Base-by-base conservation (phyloP, 768 basidiomycete genomes). In the Melanogaster broomeanus region DNA sequence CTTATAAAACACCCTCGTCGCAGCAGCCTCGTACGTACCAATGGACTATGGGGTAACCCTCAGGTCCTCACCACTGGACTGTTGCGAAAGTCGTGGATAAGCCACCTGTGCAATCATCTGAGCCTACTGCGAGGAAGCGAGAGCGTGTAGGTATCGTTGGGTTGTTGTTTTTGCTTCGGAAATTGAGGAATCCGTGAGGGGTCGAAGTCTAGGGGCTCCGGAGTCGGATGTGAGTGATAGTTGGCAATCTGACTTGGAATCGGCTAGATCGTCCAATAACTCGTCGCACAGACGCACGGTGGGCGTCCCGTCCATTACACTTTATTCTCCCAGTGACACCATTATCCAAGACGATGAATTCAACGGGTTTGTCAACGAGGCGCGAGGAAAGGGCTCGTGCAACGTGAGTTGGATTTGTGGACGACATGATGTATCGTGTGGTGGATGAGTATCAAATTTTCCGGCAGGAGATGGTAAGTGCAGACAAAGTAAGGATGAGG, bases 61-160 rank as follows among this genome's bases (percentile, higher is more conserved):
- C 38, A 57, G 54, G 30, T 58, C 55, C 42, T 53, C 42, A 1
- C 45, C 44, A 33, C 47, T 42, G 28, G 62, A 64, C 16, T 49
- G 57, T 35, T 77, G 75, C 27, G 85, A 70, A 30, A 93, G 77
- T 1, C 93, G 81, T 51, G 77, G 80, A 68, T 94, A 94, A 6
- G 94, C 95, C 40, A 98, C 74, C 66, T 98, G 95, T 44, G 95
- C 78, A 62, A 93, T 74, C 81, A 97, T 84, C 73, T 98, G 95
- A 41, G 90, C 86, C 93, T 93, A 97, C 60, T 93, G 91, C 24
- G 79, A 76, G 34, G 79, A 75, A 35, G 84, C 74, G 44, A 93
- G 82, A 38, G 77, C 78, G 6, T 70, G 57, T 16, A 86, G 81
- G 2, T 77, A 82, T 31, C 62, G 62, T 41, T 82, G 79, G 12